These are phyloP conservation scores for Calonectria pseudoreteaudii DNA, from an alignment of 2,329 filamentous ascomycete species.

Conservation along the genomic window DNA sequence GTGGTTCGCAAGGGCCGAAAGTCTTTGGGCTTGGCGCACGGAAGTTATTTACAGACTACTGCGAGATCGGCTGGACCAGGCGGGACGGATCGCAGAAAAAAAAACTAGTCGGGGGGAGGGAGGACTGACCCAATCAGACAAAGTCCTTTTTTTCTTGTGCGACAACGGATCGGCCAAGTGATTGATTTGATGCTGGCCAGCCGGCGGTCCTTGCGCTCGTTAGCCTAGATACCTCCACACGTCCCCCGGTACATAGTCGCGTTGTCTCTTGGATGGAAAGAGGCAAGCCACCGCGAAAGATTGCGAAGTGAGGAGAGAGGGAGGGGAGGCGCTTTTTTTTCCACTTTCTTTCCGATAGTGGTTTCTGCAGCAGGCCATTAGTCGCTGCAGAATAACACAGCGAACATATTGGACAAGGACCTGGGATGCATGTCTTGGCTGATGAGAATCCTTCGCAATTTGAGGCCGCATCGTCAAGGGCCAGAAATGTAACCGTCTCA, in stretches of 20 bases:
- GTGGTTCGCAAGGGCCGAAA: no score
- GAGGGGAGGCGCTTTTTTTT: neutral
- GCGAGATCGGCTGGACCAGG: conserved; percentile 7
- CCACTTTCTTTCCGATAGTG: no score
- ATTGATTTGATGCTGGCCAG: neutral
- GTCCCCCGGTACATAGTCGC: neutral
- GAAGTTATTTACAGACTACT: neutral
- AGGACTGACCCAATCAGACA: neutral
- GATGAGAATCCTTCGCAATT: neutral
- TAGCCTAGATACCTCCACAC: conserved; percentile 1
- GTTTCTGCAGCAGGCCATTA: neutral
- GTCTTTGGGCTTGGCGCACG: neutral
- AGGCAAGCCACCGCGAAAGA: neutral
- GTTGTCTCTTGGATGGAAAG: neutral
- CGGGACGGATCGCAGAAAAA: neutral
- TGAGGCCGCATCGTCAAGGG: neutral
- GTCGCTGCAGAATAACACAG: neutral
- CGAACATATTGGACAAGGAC: neutral
- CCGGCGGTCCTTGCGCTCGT: neutral
- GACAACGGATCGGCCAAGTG: neutral
- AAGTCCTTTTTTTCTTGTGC: neutral
- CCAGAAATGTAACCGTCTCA: neutral
- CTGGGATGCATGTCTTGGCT: neutral
- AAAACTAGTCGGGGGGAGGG: neutral
- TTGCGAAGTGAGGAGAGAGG: neutral